Percentiles rank a stretch among this genome's conserved stretches.
phyloP scores from a whole-genome alignment of 441 rosid species.

The Sinapis alba region DNA sequence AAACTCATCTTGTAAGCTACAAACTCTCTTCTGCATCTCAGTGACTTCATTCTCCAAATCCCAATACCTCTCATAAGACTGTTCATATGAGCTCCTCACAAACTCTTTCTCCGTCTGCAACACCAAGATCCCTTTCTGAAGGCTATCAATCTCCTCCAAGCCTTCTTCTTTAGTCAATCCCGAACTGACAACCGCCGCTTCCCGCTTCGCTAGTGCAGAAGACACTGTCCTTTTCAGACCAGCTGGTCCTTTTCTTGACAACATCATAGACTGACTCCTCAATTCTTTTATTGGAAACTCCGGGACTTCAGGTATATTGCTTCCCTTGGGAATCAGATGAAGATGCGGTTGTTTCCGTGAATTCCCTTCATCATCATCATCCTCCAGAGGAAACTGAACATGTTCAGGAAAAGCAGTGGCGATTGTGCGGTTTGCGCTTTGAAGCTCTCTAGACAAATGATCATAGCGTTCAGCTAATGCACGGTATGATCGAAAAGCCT shows the following conservation, averaged over 20 bases:
- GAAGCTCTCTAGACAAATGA: conserved; percentile 78
- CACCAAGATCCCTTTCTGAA: conserved; percentile 69
- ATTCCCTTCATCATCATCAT: conserved; percentile 34
- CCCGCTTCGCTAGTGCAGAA: conserved; percentile 36
- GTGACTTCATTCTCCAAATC: conserved; percentile 58
- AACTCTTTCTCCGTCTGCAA: conserved; percentile 81
- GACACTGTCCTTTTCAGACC: conserved; percentile 40
- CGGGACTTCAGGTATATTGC: conserved; percentile 43
- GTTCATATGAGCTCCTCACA: conserved; percentile 56
- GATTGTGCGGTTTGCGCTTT: conserved; percentile 85
- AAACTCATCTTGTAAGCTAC: conserved; percentile 76
- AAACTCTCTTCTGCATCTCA: conserved; percentile 59
- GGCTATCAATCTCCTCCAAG: conserved; percentile 57
- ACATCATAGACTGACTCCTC: conserved; percentile 41
- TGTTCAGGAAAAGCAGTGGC: conserved; percentile 88
- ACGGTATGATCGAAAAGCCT: conserved; percentile 66
- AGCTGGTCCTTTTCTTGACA: conserved; percentile 41
- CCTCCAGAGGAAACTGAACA: conserved; percentile 60
- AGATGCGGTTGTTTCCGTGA: conserved; percentile 12
- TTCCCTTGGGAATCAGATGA: conserved; percentile 36
- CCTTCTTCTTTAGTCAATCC: conserved; percentile 65
- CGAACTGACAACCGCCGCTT: conserved; percentile 42
- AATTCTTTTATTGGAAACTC: conserved; percentile 54
- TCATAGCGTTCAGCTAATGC: conserved; percentile 90
- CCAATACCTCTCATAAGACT: conserved; percentile 53